Evolutionary conservation across 129 eudicot species (phyloP).

Genomic region (Rutidosis leptorrhynchoides): DNA sequence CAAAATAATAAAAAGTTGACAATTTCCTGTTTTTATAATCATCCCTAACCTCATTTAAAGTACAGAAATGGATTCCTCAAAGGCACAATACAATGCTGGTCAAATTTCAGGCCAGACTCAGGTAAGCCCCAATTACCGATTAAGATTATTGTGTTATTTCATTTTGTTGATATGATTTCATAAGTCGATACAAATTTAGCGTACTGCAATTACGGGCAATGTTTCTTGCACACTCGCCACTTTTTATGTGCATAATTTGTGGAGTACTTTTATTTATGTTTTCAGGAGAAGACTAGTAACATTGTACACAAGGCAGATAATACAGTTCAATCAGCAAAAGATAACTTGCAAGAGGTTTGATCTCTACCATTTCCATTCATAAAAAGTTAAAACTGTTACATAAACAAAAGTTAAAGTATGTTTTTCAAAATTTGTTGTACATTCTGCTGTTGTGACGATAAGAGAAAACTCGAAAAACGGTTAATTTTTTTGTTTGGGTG

Average conservation of each 20-base stretch:
- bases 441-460: background rate
- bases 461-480: background rate
- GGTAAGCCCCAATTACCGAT: conserved; percentile 22
- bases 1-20: background rate
- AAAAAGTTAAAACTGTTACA: background rate
- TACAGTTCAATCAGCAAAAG: conserved; percentile 45
- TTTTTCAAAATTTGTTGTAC: background rate
- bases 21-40: background rate
- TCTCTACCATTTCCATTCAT: background rate
- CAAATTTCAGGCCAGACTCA: conserved; percentile 40
- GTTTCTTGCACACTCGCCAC: too few species aligned
- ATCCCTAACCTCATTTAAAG: background rate
- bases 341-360: conserved; percentile 45
- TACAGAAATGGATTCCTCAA: conserved; percentile 41
- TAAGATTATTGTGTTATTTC: background rate
- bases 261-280: background rate
- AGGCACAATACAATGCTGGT: conserved; percentile 43
- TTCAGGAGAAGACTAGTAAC: conserved; percentile 51
- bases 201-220: background rate
- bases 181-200: background rate
- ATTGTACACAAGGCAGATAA: conserved; percentile 43
- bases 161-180: background rate
- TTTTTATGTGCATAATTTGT: background rate
- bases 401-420: background rate
- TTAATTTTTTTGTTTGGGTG: conserved; percentile 6